phyloP scores from a whole-genome alignment of 257 asterid species.

The Przewalskia tangutica region DNA sequence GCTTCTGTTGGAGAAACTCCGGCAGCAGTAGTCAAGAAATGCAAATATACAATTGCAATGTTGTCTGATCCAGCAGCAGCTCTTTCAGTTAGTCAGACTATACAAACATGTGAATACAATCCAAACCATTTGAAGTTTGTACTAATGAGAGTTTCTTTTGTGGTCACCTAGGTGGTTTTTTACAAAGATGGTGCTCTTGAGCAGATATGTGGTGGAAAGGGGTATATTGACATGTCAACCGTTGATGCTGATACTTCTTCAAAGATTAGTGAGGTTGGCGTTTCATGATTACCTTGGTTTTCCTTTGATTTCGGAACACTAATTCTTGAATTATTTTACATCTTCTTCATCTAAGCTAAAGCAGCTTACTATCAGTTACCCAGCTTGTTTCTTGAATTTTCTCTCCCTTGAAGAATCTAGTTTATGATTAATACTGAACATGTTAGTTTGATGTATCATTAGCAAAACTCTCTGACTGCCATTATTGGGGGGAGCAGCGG shows the following conservation, averaged over 20 bases:
- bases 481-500: not conserved
- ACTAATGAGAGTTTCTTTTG: not conserved
- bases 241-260: slow-evolving; percentile 95
- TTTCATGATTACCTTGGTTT: not conserved
- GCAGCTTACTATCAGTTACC: not conserved
- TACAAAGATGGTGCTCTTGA: slow-evolving; percentile 80
- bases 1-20: slow-evolving; percentile 79
- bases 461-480: not conserved
- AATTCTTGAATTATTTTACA: not conserved
- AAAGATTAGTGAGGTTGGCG: slow-evolving; percentile 63
- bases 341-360: not conserved
- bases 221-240: slow-evolving; percentile 96
- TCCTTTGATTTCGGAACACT: not conserved
- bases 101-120: not conserved
- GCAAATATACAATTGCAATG: slow-evolving; percentile 94
- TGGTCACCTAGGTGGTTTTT: slow-evolving; percentile 59
- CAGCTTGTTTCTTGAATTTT: not conserved
- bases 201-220: slow-evolving; percentile 67
- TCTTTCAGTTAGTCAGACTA: slow-evolving; percentile 54
- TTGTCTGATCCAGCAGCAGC: slow-evolving; percentile 95
- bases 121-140: not conserved
- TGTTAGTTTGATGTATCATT: not conserved
- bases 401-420: not conserved
- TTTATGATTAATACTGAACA: not conserved
- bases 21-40: slow-evolving; percentile 82